phyloP scores from a whole-genome alignment of 2,329 filamentous ascomycete species.

The Juglanconis sp. region DNA sequence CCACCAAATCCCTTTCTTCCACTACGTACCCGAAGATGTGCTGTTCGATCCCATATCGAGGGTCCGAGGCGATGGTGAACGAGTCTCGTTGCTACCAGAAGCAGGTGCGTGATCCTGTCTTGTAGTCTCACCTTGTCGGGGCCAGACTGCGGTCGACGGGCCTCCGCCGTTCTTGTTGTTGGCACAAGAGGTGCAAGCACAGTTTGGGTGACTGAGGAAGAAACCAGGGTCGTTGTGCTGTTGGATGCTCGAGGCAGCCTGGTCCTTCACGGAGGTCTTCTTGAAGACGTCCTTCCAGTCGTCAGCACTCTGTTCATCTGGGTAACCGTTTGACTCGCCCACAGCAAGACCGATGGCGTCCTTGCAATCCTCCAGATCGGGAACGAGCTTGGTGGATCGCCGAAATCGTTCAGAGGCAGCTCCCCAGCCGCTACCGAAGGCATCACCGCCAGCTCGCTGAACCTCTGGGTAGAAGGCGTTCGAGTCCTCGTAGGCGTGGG shows the following conservation, averaged over 20 bases:
- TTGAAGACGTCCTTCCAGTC: background rate
- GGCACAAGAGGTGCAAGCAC: too few relatives aligned
- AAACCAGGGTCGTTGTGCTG: background rate
- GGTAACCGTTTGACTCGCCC: constrained; percentile 2
- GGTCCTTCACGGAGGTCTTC: too few relatives aligned
- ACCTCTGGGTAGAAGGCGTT: background rate
- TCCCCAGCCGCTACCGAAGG: constrained; percentile 11
- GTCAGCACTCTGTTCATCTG: constrained; percentile 8
- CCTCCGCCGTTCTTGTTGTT: too few relatives aligned
- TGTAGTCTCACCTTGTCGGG: background rate
- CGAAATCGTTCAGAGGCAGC: constrained; percentile 9
- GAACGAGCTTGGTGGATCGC: constrained; percentile 8
- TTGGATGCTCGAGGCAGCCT: too few relatives aligned
- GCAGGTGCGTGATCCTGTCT: background rate
- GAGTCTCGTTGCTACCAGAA: background rate
- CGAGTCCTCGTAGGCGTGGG: background rate
- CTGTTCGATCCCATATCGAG: background rate
- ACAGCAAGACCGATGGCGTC: constrained; percentile 3
- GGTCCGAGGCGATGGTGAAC: background rate
- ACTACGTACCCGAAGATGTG: background rate
- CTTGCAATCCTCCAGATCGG: constrained; percentile 12
- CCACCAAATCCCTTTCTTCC: background rate
- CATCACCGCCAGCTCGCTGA: background rate
- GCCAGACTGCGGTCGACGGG: too few relatives aligned
- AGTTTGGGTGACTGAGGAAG: too few relatives aligned